Evolutionary conservation across 805 yeast species (phyloP).

Genomic region (Scheffersomyces lignosus): DNA sequence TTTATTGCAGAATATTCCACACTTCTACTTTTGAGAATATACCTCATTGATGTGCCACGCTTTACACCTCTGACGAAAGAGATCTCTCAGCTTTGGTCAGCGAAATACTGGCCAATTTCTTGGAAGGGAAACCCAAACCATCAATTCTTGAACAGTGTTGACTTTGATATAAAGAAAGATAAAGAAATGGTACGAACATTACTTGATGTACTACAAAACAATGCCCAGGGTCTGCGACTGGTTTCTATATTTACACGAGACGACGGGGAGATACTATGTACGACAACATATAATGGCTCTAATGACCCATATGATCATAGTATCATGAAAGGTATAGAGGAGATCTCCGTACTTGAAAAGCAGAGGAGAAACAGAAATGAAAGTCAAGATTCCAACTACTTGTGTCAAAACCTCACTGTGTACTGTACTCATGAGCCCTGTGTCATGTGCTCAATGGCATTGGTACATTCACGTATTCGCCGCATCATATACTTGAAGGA

Average conservation of each 20-base stretch:
- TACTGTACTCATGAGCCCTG: constrained; percentile 96
- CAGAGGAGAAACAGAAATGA: constrained; percentile 21
- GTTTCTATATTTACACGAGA: constrained; percentile 70
- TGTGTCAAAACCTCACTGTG: constrained; percentile 75
- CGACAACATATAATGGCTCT: constrained; percentile 37
- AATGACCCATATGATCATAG: constrained; percentile 68
- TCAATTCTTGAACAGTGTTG: constrained; percentile 60
- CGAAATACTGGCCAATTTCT: constrained; percentile 76
- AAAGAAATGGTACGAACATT: constrained; percentile 20
- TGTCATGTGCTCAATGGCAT: constrained; percentile 94
- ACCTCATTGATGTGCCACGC: constrained; percentile 48
- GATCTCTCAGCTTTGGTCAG: constrained; percentile 64
- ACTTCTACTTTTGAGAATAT: constrained; percentile 10
- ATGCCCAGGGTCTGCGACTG: constrained; percentile 40
- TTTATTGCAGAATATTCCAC: constrained; percentile 15
- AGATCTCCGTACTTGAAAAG: constrained; percentile 60
- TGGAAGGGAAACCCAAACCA: constrained; percentile 93
- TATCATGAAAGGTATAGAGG: constrained; percentile 66
- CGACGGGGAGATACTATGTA: constrained; percentile 32
- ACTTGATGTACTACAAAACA: constrained; percentile 3
- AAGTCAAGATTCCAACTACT: constrained; percentile 41
- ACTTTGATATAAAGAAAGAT: constrained; percentile 48
- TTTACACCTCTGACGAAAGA: constrained; percentile 72
- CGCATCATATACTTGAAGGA: constrained; percentile 59
- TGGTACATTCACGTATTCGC: constrained; percentile 83